phyloP scores from a whole-genome alignment of 2,329 filamentous ascomycete species.

The Ascochyta fabae region DNA sequence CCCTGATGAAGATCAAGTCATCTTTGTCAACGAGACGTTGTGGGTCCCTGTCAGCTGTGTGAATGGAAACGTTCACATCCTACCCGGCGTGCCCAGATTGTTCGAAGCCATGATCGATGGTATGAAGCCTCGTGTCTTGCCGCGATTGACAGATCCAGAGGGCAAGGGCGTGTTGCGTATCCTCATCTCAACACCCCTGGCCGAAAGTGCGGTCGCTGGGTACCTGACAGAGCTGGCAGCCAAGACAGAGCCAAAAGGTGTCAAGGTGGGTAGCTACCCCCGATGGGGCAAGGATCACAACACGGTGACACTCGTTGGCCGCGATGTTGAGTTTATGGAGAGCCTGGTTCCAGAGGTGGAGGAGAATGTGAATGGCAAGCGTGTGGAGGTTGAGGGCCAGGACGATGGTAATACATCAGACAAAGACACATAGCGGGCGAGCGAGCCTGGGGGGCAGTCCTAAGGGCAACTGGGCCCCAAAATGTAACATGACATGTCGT shows the following conservation, averaged over 20 bases:
- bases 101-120: slow-evolving; percentile 82
- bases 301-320: slow-evolving; percentile 85
- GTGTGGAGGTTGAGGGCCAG: slow-evolving; percentile 72
- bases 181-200: slow-evolving; percentile 83
- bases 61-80: slow-evolving; percentile 91
- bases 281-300: slow-evolving; percentile 87
- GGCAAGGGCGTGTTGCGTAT: slow-evolving; percentile 81
- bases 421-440: slow-evolving; percentile 43
- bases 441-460: slow-evolving; percentile 26
- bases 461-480: slow-evolving; percentile 17
- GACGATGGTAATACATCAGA: slow-evolving; percentile 52
- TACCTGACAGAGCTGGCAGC: slow-evolving; percentile 82
- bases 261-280: slow-evolving; percentile 96
- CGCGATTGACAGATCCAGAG: slow-evolving; percentile 78
- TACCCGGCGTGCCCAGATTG: slow-evolving; percentile 85
- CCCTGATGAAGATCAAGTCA: slow-evolving; percentile 71
- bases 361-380: slow-evolving; percentile 73
- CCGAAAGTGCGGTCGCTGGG: slow-evolving; percentile 83
- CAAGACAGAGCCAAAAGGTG: slow-evolving; percentile 73
- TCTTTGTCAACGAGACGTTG: slow-evolving; percentile 80
- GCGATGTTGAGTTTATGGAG: slow-evolving; percentile 78
- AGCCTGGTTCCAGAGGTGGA: slow-evolving; percentile 79
- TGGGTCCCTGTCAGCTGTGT: slow-evolving; percentile 92
- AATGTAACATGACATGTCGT: slow-evolving; percentile 23
- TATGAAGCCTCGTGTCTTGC: slow-evolving; percentile 72